Percentiles rank a stretch among this genome's conserved stretches.
These are phyloP conservation scores for Kuraishia borneana DNA, from an alignment of 805 yeast species.

Conservation along the genomic window DNA sequence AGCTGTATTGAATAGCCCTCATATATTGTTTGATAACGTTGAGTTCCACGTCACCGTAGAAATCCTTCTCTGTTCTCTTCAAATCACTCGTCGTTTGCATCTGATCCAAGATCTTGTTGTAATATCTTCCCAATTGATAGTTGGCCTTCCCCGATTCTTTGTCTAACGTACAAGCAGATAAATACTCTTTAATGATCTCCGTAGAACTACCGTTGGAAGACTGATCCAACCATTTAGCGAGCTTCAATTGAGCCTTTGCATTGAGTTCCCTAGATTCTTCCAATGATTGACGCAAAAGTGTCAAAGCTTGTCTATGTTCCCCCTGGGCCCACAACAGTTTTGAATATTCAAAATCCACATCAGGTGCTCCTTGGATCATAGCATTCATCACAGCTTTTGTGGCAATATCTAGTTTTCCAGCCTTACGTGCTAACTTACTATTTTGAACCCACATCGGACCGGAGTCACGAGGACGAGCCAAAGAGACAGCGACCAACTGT, in stretches of 20 bases:
- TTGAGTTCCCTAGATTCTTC: conserved; percentile 9
- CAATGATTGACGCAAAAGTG: conserved; percentile 36
- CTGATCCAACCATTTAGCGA: conserved; percentile 80
- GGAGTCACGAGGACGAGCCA: conserved; percentile 25
- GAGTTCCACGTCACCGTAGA: conserved; percentile 41
- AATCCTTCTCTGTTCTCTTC: conserved; percentile 16
- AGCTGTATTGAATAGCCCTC: conserved; percentile 49
- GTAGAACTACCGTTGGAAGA: conserved; percentile 76
- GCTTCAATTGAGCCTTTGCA: conserved; percentile 41
- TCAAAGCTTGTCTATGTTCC: conserved; percentile 75
- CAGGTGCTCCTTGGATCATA: conserved; percentile 26
- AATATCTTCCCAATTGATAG: conserved; percentile 71
- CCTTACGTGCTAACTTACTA: conserved; percentile 56
- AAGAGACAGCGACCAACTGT: conserved; percentile 23
- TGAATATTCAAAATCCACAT: conserved; percentile 66
- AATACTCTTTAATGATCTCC: conserved; percentile 61
- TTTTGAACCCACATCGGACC: conserved; percentile 32
- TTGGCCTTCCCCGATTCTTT: conserved; percentile 67
- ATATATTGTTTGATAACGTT: conserved; percentile 45
- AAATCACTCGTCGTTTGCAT: conserved; percentile 16
- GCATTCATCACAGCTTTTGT: conserved; percentile 58
- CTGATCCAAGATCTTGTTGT: conserved; percentile 65
- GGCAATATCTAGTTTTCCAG: conserved; percentile 62
- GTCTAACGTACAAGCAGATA: conserved; percentile 41
- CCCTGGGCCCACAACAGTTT: conserved; percentile 84